phyloP scores from a whole-genome alignment of 2,329 filamentous ascomycete genomes.

The Xylariaceae sp. region DNA sequence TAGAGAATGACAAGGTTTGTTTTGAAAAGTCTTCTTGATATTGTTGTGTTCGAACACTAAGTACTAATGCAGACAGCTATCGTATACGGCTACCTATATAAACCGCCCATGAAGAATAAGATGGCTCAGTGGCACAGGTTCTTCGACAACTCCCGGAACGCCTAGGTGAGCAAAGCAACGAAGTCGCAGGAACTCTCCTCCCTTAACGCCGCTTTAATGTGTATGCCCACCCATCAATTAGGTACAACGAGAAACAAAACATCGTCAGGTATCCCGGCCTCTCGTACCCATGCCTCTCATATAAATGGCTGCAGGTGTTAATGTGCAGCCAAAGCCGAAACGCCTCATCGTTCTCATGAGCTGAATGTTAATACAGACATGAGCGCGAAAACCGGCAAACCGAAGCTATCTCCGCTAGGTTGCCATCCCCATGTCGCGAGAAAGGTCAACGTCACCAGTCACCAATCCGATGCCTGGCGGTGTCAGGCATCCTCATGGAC shows the following conservation, averaged over 20 bases:
- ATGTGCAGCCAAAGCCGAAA: slow-evolving; percentile 38
- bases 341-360: slow-evolving; percentile 42
- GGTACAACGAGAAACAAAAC: slow-evolving; percentile 37
- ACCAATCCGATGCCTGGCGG: slow-evolving; percentile 22
- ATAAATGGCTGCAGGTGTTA: slow-evolving; percentile 34
- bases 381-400: slow-evolving; percentile 30
- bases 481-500: background rate
- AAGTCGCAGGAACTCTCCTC: slow-evolving; percentile 33
- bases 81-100: slow-evolving; percentile 39
- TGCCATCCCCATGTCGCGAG: slow-evolving; percentile 28
- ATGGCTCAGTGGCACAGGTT: slow-evolving; percentile 23
- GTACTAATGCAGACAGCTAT: too few species aligned
- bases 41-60: too few species aligned
- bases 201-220: slow-evolving; percentile 54
- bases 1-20: too few species aligned
- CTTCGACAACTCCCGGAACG: slow-evolving; percentile 33
- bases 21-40: too few species aligned
- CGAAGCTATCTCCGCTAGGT: slow-evolving; percentile 15
- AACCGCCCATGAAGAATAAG: slow-evolving; percentile 27
- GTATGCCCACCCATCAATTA: slow-evolving; percentile 48
- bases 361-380: slow-evolving; percentile 50
- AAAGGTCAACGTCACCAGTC: slow-evolving; percentile 31
- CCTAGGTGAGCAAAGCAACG: slow-evolving; percentile 33
- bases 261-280: slow-evolving; percentile 27
- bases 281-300: slow-evolving; percentile 29